Evolutionary conservation across 73 alveolate species (phyloP).

Genomic region (Paramecium bursaria): DNA sequence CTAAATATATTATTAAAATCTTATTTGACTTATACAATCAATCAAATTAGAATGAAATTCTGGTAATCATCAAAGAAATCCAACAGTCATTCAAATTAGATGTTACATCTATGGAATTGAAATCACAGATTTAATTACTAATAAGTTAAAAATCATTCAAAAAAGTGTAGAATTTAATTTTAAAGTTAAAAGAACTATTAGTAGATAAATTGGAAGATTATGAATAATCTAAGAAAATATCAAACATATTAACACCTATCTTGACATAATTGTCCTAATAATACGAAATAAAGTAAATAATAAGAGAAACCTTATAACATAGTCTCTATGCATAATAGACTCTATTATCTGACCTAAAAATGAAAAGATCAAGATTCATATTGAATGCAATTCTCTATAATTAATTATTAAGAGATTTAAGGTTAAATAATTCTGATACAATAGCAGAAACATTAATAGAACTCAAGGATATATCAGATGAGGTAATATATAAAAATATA

Average conservation of each 20-base stretch:
- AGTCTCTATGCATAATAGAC: slow-evolving; percentile 24
- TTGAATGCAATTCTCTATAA: slow-evolving; percentile 5
- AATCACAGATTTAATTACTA: background rate
- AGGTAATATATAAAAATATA: background rate
- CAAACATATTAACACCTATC: slow-evolving; percentile 11
- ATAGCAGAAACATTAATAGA: slow-evolving; percentile 23
- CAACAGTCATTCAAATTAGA: slow-evolving; percentile 8
- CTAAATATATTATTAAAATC: background rate
- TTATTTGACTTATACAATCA: background rate
- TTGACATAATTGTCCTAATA: slow-evolving; percentile 33
- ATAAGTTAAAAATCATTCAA: background rate
- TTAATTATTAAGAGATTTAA: background rate
- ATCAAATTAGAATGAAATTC: background rate
- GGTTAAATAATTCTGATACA: slow-evolving; percentile 8
- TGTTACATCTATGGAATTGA: too few species aligned
- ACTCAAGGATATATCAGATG: slow-evolving; percentile 32
- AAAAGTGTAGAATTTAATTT: background rate
- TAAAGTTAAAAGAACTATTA: slow-evolving; percentile 1
- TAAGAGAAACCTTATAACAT: background rate
- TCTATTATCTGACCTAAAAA: background rate
- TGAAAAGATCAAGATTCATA: slow-evolving; percentile 12
- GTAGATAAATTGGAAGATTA: slow-evolving; percentile 22
- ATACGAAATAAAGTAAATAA: background rate
- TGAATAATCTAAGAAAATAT: slow-evolving; percentile 5
- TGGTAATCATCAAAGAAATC: background rate